Percentiles rank a stretch among this genome's conserved stretches.
Evolutionary conservation across 768 basidiomycete species (phyloP).

Genomic region (Tulasnella sp.): DNA sequence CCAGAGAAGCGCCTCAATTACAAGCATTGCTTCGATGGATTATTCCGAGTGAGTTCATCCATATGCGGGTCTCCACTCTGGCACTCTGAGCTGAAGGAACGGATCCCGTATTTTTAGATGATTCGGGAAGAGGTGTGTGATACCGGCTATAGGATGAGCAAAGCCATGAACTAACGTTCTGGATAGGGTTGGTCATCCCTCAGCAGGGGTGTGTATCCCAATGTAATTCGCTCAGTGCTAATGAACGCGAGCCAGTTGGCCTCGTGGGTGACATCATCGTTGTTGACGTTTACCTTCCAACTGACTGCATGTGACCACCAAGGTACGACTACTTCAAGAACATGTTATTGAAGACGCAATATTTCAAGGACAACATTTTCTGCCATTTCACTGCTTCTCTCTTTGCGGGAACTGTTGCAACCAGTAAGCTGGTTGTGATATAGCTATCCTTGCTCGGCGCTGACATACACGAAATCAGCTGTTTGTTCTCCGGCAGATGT

Average conservation of each 20-base stretch:
- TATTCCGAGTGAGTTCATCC: slow-evolving; percentile 54
- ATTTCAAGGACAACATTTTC: slow-evolving; percentile 70
- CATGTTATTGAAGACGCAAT: slow-evolving; percentile 54
- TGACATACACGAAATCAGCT: slow-evolving; percentile 22
- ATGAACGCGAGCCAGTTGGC: slow-evolving; percentile 92
- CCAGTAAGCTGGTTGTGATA: slow-evolving; percentile 29
- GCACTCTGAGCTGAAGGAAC: background rate
- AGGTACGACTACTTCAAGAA: slow-evolving; percentile 91
- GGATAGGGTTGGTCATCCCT: slow-evolving; percentile 55
- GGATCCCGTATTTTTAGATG: slow-evolving; percentile 45
- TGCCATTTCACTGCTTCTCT: slow-evolving; percentile 81
- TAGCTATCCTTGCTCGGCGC: background rate
- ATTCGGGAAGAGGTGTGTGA: slow-evolving; percentile 52
- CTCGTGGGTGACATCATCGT: slow-evolving; percentile 40
- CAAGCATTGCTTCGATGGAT: slow-evolving; percentile 77
- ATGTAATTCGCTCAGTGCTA: slow-evolving; percentile 70
- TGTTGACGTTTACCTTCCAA: no score
- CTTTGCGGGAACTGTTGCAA: slow-evolving; percentile 83
- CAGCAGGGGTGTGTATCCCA: slow-evolving; percentile 65
- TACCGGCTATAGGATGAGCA: background rate
- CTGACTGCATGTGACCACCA: background rate
- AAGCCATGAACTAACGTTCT: background rate
- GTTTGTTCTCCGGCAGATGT: slow-evolving; percentile 85
- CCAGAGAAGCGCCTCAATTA: slow-evolving; percentile 83
- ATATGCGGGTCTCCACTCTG: slow-evolving; percentile 1